A percentile compares a stretch with the other conserved stretches of the same genome.
These are phyloP conservation scores for Monascus ruber DNA, from an alignment of 2,329 filamentous ascomycete genomes.

Conservation along the genomic window DNA sequence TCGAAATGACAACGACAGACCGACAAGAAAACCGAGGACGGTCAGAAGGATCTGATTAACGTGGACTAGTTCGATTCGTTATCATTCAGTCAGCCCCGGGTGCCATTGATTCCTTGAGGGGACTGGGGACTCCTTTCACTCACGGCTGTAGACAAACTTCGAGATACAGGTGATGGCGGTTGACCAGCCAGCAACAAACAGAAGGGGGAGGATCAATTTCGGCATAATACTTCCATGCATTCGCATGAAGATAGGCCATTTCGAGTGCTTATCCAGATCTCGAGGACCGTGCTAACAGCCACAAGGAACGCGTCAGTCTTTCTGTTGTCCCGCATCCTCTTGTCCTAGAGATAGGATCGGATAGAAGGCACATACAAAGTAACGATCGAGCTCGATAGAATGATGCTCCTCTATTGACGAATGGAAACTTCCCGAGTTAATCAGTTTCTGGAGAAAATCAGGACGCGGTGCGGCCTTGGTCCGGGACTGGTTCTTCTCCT, in stretches of 20 bases:
- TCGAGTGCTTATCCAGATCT: slow-evolving; percentile 61
- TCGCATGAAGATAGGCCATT: slow-evolving; percentile 64
- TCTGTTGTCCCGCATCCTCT: background rate
- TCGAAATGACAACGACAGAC: slow-evolving; percentile 66
- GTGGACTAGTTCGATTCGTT: slow-evolving; percentile 27
- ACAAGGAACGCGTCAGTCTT: slow-evolving; percentile 1
- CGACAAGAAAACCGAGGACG: slow-evolving; percentile 70
- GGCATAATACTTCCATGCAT: slow-evolving; percentile 66
- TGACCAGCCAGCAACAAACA: slow-evolving; percentile 53
- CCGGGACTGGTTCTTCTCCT: too few species aligned
- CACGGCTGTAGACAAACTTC: slow-evolving; percentile 31
- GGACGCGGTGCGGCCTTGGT: too few species aligned
- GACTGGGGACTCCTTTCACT: slow-evolving; percentile 5
- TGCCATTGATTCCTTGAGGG: background rate
- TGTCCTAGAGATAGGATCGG: background rate
- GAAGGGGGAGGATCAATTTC: slow-evolving; percentile 59
- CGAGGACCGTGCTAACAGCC: slow-evolving; percentile 39
- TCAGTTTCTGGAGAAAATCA: too few species aligned
- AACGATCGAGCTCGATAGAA: slow-evolving; percentile 45
- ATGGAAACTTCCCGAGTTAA: too few species aligned
- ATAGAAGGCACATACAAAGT: slow-evolving; percentile 40
- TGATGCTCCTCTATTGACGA: slow-evolving; percentile 1
- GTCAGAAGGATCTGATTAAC: slow-evolving; percentile 61
- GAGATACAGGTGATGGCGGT: slow-evolving; percentile 52
- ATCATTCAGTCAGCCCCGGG: slow-evolving; percentile 1